Base-by-base conservation (phyloP, 2,329 filamentous ascomycete genomes). In the Stemphylium lycopersici region DNA sequence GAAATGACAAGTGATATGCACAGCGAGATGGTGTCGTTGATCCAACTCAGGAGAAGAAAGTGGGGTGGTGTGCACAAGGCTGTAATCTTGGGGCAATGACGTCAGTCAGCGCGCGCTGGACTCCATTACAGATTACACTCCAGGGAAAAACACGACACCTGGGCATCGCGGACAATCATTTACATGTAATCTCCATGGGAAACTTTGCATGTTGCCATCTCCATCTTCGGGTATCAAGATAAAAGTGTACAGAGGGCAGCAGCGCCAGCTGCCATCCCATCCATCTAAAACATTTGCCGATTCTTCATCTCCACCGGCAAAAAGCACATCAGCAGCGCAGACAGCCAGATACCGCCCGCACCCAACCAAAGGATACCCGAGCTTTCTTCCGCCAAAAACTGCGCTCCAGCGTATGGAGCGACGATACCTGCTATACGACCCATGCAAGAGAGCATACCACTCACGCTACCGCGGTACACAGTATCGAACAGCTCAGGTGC, bases 401-500 rank as follows among this genome's bases (percentile, higher is more conserved):
- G 64, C 11, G 63, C 62, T n/a, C 67, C 67, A 1, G 67, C 67
- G 33, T 68, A 69, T 0, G 67, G 67, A 20, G 67, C 67, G 2
- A 69, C 67, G 10, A 70, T 70, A 36, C 67, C 67, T 11, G 66
- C 63, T 3, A 70, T 49, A 10, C 67, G 62, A 24, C 67, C 67
- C n/a, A 67, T 36, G 38, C 67, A 70, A 1, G 65, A 68, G 2
- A 70, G 52, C 64, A 70, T 70, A 8, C 67, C 67, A 32, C 66
- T 69, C 4, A 70, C 67, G 38, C 65, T 67, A 12, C 67, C 67
- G n/a, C 67, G 65, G 34, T 67, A 70, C 12, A 58, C 59, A 0
- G 67, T 70, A 31, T 70, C 67, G 34, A 70, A 70, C 0, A 70
- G 52, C 24, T 70, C 67, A 1, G 67, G 67, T 1, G 66, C 67